Evolutionary conservation across 2,329 filamentous ascomycete genomes (phyloP).

Genomic region (Teratosphaeria destructans): DNA sequence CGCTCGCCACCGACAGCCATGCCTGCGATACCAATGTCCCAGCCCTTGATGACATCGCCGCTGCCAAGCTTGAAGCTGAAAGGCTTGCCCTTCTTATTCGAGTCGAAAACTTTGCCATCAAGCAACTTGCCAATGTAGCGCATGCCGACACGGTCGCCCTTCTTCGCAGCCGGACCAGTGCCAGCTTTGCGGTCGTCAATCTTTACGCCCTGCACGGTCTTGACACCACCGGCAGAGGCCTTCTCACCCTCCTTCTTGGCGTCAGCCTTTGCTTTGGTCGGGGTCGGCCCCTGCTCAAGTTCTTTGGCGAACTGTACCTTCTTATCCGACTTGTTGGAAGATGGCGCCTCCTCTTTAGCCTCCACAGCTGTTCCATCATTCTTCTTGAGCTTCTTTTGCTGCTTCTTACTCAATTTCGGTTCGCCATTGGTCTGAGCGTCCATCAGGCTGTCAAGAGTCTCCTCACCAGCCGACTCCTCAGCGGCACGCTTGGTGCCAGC

Average conservation of each 20-base stretch:
- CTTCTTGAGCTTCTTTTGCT: slow-evolving; percentile 97
- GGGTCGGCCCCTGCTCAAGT: slow-evolving; percentile 90
- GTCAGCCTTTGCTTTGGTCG: slow-evolving; percentile 44
- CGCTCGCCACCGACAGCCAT: slow-evolving; percentile 93
- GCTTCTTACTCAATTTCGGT: slow-evolving; percentile 82
- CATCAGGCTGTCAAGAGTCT: slow-evolving; percentile 70
- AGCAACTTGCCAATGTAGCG: slow-evolving; percentile 94
- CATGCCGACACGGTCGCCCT: slow-evolving; percentile 82
- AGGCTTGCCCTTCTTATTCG: slow-evolving; percentile 98
- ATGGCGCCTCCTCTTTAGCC: slow-evolving; percentile 38
- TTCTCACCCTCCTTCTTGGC: slow-evolving; percentile 24
- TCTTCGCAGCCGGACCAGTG: slow-evolving; percentile 74
- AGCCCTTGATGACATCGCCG: slow-evolving; percentile 96
- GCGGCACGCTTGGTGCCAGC: slow-evolving; percentile 76
- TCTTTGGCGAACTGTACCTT: slow-evolving; percentile 99
- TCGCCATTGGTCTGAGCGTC: slow-evolving; percentile 60
- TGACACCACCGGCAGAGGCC: slow-evolving; percentile 52
- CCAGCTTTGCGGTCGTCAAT: slow-evolving; percentile 94
- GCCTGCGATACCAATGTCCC: slow-evolving; percentile 88
- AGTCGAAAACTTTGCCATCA: slow-evolving; percentile 90
- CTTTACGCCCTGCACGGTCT: slow-evolving; percentile 77
- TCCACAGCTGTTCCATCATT: slow-evolving; percentile 83
- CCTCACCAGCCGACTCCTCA: slow-evolving; percentile 54
- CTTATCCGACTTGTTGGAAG: slow-evolving; percentile 59
- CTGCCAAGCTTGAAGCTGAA: slow-evolving; percentile 92